Conservation (phyloP, 352 stramenopile species). For the Phytophthora citricola region DNA sequence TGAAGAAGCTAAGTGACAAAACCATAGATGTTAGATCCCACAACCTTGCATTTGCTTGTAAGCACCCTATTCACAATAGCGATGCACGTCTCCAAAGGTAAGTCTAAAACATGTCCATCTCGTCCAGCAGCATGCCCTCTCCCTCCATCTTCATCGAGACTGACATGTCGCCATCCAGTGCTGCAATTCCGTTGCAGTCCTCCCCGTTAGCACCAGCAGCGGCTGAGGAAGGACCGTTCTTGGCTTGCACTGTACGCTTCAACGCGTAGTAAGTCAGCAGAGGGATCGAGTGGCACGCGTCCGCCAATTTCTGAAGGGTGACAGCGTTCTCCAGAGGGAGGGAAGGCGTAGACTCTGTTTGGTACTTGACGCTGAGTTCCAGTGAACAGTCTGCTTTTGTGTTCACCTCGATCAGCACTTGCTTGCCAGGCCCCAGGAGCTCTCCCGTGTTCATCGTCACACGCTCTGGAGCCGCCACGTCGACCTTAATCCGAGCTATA, state of each 20-base stretch:
- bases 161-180: constrained; percentile 74
- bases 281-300: constrained; percentile 77
- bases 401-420: constrained; percentile 76
- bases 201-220: constrained; percentile 43
- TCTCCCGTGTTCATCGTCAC: constrained; percentile 84
- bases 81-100: neutral
- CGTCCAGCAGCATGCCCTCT: constrained; percentile 84
- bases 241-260: constrained; percentile 57
- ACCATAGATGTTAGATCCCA: constrained; percentile 14
- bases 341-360: constrained; percentile 36
- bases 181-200: constrained; percentile 80
- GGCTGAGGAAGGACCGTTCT: constrained; percentile 40
- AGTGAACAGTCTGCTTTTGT: constrained; percentile 71
- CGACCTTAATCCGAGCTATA: constrained; percentile 79
- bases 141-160: constrained; percentile 86
- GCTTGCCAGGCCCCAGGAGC: constrained; percentile 56
- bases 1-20: constrained; percentile 27
- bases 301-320: constrained; percentile 58
- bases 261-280: constrained; percentile 82
- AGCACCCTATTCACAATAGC: neutral
- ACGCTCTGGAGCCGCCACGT: constrained; percentile 75
- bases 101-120: constrained; percentile 87
- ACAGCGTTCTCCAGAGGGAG: constrained; percentile 48
- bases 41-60: constrained; percentile 6
- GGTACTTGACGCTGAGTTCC: constrained; percentile 67